Evolutionary conservation across 768 basidiomycete genomes (phyloP), one percentile per base, ranked within the genome.

Genomic region (Podaxis mareebaensis): DNA sequence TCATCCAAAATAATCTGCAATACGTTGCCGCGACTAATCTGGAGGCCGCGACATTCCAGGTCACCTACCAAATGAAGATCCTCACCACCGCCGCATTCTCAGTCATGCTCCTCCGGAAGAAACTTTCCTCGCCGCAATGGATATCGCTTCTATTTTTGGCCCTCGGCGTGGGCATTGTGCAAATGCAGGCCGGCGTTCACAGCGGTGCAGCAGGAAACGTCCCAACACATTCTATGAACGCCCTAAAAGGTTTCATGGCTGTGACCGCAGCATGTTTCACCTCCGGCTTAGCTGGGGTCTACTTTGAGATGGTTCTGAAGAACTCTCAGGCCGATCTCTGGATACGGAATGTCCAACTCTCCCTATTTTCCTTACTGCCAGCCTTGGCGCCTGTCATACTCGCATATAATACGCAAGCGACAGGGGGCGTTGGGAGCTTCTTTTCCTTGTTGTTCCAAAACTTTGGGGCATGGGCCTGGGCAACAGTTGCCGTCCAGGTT

Each of bases 261-360:
- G 96, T 99, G 57, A 82, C 86, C 6, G 86, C 89, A 13, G 95
- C 96, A 0, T 99, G 96, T 78, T 87, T 96, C 73, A 97, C 96
- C 0, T 96, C 95, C 0, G 96, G 96, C 26, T 86, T 99, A 51
- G 96, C 96, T 0, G 96, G 96, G 5, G 96, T 98, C 28, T 99
- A 99, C 78, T 99, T 99, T 68, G 96, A 99, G 78, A 95, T 96
- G 91, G 95, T 95, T 39, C 80, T 96, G 67, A 99, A 96, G 79
- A 89, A 90, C 68, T 91, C 92, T 2, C 88, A 88, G 68, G 83
- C 89, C 3, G 94, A 97, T 76, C 82, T 99, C 11, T 98, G 96
- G 96, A 89, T 96, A 63, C 91, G 96, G 71, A 99, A 98, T 74
- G 91, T 96, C 64, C 96, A 99, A 74, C 84, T 99, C 15, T 96